Conservation (phyloP, 148 eudicot species). For the Persicaria maculosa region DNA sequence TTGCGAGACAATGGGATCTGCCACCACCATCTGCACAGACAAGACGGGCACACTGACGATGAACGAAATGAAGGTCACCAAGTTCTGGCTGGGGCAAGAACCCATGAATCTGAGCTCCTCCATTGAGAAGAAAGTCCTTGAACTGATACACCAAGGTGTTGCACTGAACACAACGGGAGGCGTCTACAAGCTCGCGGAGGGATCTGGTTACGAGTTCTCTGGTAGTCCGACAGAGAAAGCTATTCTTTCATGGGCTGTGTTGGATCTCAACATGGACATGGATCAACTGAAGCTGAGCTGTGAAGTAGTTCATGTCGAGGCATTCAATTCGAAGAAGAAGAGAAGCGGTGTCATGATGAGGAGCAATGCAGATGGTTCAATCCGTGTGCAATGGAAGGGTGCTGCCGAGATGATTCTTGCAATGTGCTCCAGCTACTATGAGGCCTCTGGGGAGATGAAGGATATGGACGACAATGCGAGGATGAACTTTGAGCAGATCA, state of each 20-base stretch:
- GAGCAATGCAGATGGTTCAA: neutral
- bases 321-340: constrained; percentile 38
- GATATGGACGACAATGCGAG: constrained; percentile 18
- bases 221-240: constrained; percentile 46
- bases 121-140: constrained; percentile 9
- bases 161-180: constrained; percentile 29
- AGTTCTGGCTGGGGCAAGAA: constrained; percentile 24
- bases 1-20: constrained; percentile 37
- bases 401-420: constrained; percentile 44
- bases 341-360: constrained; percentile 24
- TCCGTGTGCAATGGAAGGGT: constrained; percentile 39
- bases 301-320: constrained; percentile 27
- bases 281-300: constrained; percentile 13
- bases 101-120: constrained; percentile 5
- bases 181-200: constrained; percentile 12
- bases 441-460: constrained; percentile 11
- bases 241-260: constrained; percentile 22
- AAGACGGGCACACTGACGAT: constrained; percentile 31
- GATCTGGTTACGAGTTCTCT: constrained; percentile 25
- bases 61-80: constrained; percentile 28
- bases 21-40: constrained; percentile 32
- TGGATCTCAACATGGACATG: constrained; percentile 26
- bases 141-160: constrained; percentile 19
- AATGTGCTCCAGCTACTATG: constrained; percentile 29
- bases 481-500: constrained; percentile 14